phyloP scores from a whole-genome alignment of 306 rosid genomes.

The Prunus persica region Prunus_persica_NCBIv2 NC_034010.1:24325001-24325500 shows the following conservation, averaged over 20 bases:
- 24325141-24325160: slow-evolving; percentile 6
- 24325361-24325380: neutral
- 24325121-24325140: neutral
- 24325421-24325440: slow-evolving; percentile 29
- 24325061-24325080: neutral
- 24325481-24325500: neutral
- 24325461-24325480: slow-evolving; percentile 8
- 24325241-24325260: neutral
- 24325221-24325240: neutral
- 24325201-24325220: neutral
- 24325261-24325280: neutral
- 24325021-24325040: neutral
- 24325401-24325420: neutral
- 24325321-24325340: slow-evolving; percentile 1
- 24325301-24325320: slow-evolving; percentile 16
- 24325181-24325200: slow-evolving; percentile 1
- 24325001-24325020: neutral
- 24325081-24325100: slow-evolving; percentile 4
- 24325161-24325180: neutral
- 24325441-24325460: slow-evolving; percentile 19
- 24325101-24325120: neutral
- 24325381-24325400: neutral
- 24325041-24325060: neutral
- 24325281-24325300: neutral
- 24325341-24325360: neutral